Conservation (phyloP, 108 stramenopile genomes). For the Aurantiochytrium sp. region DNA sequence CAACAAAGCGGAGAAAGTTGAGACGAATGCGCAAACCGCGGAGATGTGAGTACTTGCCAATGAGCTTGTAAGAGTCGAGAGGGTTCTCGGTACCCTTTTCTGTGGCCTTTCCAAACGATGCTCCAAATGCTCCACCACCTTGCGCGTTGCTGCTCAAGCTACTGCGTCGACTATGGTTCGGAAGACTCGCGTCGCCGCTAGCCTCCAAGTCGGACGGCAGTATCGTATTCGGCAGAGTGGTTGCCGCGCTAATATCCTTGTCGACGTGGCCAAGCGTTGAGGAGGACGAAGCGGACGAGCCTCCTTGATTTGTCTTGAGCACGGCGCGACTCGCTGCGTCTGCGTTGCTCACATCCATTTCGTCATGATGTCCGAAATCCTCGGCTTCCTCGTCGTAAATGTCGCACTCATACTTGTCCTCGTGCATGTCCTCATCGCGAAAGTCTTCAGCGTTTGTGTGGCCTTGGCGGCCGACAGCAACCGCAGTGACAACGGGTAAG, state of each 20-base stretch:
- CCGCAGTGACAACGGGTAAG: too few relatives aligned
- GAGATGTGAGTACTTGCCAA: slow-evolving; percentile 10
- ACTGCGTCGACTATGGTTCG: too few relatives aligned
- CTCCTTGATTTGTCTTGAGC: neutral
- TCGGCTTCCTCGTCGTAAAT: slow-evolving; percentile 5
- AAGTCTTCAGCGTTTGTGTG: neutral
- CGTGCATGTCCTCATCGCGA: neutral
- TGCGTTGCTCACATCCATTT: neutral
- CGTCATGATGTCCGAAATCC: neutral
- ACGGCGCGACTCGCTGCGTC: neutral
- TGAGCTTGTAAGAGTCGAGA: neutral
- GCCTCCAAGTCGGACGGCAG: too few relatives aligned
- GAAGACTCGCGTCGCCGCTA: too few relatives aligned
- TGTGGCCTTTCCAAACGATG: too few relatives aligned
- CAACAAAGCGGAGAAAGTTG: neutral
- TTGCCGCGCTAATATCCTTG: too few relatives aligned
- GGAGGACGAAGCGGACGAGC: neutral
- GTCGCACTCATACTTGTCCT: slow-evolving; percentile 8
- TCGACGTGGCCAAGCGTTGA: too few relatives aligned
- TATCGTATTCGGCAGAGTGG: too few relatives aligned
- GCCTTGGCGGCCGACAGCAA: neutral
- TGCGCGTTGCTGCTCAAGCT: too few relatives aligned
- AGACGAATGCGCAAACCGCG: neutral
- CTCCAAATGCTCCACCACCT: too few relatives aligned
- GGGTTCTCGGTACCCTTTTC: neutral